Evolutionary conservation across 78 protist species (phyloP).

Genomic region (Guillardia theta): DNA sequence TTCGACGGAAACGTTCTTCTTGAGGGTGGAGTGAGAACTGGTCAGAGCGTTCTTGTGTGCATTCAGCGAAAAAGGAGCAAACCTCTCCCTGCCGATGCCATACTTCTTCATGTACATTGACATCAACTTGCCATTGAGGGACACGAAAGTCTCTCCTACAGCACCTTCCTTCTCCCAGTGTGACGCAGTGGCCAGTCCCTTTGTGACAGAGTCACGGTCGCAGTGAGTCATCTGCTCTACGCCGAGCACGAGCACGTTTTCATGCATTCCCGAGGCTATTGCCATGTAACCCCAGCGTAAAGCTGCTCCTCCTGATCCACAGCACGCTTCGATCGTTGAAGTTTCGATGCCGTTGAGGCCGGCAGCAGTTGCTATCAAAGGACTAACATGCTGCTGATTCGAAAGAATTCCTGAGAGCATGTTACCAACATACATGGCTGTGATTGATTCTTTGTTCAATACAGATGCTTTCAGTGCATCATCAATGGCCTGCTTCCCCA

Average conservation of each 20-base stretch:
- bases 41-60: slow-evolving; percentile 31
- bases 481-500: slow-evolving; percentile 12
- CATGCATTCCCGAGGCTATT: slow-evolving; percentile 9
- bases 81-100: not conserved
- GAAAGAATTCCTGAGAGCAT: slow-evolving; percentile 38
- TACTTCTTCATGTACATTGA: not conserved
- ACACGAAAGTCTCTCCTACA: slow-evolving; percentile 7
- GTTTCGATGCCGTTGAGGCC: slow-evolving; percentile 26
- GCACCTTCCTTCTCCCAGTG: not conserved
- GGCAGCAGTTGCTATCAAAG: slow-evolving; percentile 10
- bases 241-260: slow-evolving; percentile 27
- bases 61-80: not conserved
- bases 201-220: not conserved
- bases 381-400: slow-evolving; percentile 43
- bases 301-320: slow-evolving; percentile 44
- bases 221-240: slow-evolving; percentile 45
- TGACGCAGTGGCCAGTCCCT: not conserved
- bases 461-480: slow-evolving; percentile 6
- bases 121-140: slow-evolving; percentile 19
- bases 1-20: not conserved
- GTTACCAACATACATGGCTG: slow-evolving; percentile 1
- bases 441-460: not conserved
- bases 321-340: slow-evolving; percentile 27
- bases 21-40: not conserved
- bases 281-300: not conserved